phyloP scores from a whole-genome alignment of 768 basidiomycete species.

The Kwoniella botswanensis region DNA sequence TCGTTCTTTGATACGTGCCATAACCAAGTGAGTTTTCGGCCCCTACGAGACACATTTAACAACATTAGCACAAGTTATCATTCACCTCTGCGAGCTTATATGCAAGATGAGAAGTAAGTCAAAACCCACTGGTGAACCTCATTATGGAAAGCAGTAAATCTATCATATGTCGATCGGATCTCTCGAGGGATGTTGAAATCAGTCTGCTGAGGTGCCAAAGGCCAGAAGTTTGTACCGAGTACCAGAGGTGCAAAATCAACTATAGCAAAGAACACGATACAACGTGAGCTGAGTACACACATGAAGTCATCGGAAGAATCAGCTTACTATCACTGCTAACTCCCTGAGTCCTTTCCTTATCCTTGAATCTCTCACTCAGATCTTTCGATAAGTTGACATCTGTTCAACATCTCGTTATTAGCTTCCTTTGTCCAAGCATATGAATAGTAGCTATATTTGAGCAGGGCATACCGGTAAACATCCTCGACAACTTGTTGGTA shows the following conservation, averaged over 20 bases:
- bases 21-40: constrained; percentile 94
- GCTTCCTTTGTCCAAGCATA: constrained; percentile 11
- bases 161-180: constrained; percentile 82
- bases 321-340: constrained; percentile 19
- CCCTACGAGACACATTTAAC: constrained; percentile 53
- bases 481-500: constrained; percentile 91
- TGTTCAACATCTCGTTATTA: constrained; percentile 51
- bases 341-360: constrained; percentile 75
- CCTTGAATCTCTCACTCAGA: constrained; percentile 91
- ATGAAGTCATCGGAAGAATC: not conserved
- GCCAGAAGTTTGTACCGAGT: constrained; percentile 95
- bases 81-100: not conserved
- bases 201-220: constrained; percentile 73
- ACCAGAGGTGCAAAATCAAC: constrained; percentile 93
- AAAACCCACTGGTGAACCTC: constrained; percentile 58
- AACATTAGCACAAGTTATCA: not conserved
- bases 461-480: constrained; percentile 80
- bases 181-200: constrained; percentile 89
- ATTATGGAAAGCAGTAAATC: constrained; percentile 91
- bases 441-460: not conserved
- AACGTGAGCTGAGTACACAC: not conserved
- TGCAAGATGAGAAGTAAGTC: too few relatives aligned
- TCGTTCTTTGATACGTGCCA: constrained; percentile 99
- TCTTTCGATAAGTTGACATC: constrained; percentile 97
- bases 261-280: constrained; percentile 14